A percentile compares a stretch with the other conserved stretches of the same genome.
Evolutionary conservation across 2,329 filamentous ascomycete species (phyloP).

Genomic region (Aureobasidium sp.): DNA sequence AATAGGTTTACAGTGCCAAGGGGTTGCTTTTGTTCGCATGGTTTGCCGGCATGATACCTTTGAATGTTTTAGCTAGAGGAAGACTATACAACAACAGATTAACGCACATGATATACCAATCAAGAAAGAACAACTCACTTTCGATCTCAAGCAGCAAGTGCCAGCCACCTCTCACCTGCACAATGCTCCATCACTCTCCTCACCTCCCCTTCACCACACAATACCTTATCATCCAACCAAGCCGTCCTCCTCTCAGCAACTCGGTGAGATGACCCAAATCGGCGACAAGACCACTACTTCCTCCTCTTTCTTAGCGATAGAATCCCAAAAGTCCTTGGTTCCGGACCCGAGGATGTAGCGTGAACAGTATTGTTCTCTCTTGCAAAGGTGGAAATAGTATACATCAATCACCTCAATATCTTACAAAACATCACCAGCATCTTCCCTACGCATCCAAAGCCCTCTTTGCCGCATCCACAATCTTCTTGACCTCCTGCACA

Average conservation of each 20-base stretch:
- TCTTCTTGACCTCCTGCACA: slow-evolving; percentile 39
- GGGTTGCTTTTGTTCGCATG: not conserved
- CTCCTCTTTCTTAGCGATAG: not conserved
- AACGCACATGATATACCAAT: not conserved
- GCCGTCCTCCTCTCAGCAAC: not conserved
- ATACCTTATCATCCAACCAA: not conserved
- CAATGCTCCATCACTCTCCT: no score
- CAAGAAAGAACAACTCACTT: not conserved
- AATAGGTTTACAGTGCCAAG: not conserved
- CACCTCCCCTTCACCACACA: not conserved
- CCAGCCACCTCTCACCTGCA: no score
- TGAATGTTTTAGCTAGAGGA: not conserved
- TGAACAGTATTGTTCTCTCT: not conserved
- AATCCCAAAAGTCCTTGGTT: not conserved
- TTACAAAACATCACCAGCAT: not conserved
- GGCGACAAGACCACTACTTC: not conserved
- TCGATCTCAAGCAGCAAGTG: not conserved
- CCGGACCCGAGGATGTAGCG: no score
- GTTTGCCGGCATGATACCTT: not conserved
- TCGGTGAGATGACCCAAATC: not conserved
- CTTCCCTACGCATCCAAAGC: slow-evolving; percentile 28
- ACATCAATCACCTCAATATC: not conserved
- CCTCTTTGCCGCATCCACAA: slow-evolving; percentile 40
- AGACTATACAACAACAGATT: not conserved
- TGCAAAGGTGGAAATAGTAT: not conserved